Percentiles rank a stretch among this genome's conserved stretches.
Evolutionary conservation across 352 stramenopile genomes (phyloP).

Genomic region (Phytophthora capsici): DNA sequence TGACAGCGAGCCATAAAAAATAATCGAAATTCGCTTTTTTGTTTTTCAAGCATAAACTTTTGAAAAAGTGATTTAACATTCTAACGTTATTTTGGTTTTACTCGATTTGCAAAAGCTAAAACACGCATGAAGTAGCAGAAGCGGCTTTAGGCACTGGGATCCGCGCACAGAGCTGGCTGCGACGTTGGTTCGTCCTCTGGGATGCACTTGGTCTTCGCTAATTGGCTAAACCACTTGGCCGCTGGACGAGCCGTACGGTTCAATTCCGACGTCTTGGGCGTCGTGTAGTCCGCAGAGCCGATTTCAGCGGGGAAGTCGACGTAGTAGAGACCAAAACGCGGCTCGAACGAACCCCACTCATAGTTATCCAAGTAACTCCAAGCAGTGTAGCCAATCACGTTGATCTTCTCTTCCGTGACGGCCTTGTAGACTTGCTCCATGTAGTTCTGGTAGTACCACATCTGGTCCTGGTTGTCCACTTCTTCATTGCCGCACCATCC

Average conservation of each 20-base stretch:
- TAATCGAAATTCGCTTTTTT: no score
- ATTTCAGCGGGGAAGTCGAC: constrained; percentile 50
- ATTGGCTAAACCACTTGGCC: constrained; percentile 41
- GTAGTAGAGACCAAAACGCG: constrained; percentile 59
- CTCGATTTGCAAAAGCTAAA: no score
- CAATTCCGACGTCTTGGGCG: constrained; percentile 32
- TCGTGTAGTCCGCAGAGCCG: constrained; percentile 21
- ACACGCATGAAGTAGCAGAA: no score
- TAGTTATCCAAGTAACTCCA: constrained; percentile 40
- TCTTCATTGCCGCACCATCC: constrained; percentile 60
- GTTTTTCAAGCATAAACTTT: no score
- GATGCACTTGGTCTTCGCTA: constrained; percentile 32
- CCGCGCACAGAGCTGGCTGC: no score
- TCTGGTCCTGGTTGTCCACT: constrained; percentile 52
- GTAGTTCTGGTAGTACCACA: constrained; percentile 46
- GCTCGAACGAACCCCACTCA: constrained; percentile 39
- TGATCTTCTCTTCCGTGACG: constrained; percentile 36
- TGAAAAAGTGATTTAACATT: no score
- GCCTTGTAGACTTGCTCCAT: constrained; percentile 52
- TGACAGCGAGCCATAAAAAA: background rate
- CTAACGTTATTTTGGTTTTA: no score
- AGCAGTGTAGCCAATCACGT: constrained; percentile 33
- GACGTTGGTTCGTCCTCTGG: constrained; percentile 11
- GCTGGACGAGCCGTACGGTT: constrained; percentile 43
- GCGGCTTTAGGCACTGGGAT: no score